A percentile compares a stretch with the other conserved stretches of the same genome.
Conservation (phyloP, 352 stramenopile species). For the Pythium utonaiense region DNA sequence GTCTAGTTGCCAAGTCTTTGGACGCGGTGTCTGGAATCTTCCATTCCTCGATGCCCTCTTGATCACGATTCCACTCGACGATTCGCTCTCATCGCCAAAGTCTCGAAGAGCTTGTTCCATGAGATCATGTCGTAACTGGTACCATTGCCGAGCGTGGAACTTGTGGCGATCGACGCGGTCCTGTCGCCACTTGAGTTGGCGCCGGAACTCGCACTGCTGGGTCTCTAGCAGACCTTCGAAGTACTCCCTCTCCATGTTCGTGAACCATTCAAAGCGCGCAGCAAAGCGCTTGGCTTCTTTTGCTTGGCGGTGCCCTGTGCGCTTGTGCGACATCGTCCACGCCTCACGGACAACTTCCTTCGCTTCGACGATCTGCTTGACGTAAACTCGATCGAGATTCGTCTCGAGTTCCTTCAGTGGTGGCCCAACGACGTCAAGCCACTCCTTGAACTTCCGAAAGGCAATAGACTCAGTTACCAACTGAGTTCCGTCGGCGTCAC, state of each 20-base stretch:
- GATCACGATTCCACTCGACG: background rate
- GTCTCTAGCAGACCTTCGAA: slow-evolving; percentile 35
- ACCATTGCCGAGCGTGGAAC: slow-evolving; percentile 55
- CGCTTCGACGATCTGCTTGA: slow-evolving; percentile 43
- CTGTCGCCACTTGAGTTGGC: slow-evolving; percentile 66
- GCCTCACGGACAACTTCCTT: slow-evolving; percentile 52
- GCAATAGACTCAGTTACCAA: slow-evolving; percentile 17
- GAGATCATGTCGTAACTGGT: slow-evolving; percentile 31
- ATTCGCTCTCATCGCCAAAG: slow-evolving; percentile 2
- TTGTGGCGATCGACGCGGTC: slow-evolving; percentile 62
- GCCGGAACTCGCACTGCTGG: slow-evolving; percentile 50
- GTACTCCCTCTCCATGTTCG: slow-evolving; percentile 32
- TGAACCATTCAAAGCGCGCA: slow-evolving; percentile 38
- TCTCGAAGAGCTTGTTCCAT: slow-evolving; percentile 26
- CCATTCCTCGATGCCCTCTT: background rate
- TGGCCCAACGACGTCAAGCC: slow-evolving; percentile 64
- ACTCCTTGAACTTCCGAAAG: slow-evolving; percentile 57
- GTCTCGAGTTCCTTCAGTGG: slow-evolving; percentile 65
- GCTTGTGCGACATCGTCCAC: slow-evolving; percentile 52
- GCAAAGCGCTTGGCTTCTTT: slow-evolving; percentile 47
- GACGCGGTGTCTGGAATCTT: background rate
- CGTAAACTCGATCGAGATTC: slow-evolving; percentile 54
- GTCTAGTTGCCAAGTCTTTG: slow-evolving; percentile 39
- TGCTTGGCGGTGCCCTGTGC: slow-evolving; percentile 20
- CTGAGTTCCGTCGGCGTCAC: background rate